phyloP scores from a whole-genome alignment of 805 yeast genomes.

The Saturnispora galanensis region DNA sequence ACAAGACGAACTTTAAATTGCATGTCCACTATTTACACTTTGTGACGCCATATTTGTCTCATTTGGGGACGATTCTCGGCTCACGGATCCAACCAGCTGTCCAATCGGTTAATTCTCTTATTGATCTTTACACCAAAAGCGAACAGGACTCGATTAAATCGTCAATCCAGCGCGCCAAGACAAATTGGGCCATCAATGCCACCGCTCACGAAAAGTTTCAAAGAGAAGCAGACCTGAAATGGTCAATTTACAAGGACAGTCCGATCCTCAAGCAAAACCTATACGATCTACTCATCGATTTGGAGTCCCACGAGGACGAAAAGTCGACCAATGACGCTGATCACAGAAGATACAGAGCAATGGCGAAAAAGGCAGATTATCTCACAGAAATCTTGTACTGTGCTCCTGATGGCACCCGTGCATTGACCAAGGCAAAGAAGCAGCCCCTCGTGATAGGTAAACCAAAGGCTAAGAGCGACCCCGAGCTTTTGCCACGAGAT shows the following conservation, averaged over 20 bases:
- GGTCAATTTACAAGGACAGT: conserved; percentile 42
- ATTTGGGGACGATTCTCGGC: conserved; percentile 44
- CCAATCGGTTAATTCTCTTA: conserved; percentile 35
- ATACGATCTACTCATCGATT: conserved; percentile 47
- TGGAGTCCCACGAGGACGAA: conserved; percentile 21
- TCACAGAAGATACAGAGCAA: conserved; percentile 36
- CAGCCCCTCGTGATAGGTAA: background rate
- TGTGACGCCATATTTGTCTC: conserved; percentile 44
- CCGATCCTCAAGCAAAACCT: conserved; percentile 35
- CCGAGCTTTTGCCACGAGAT: conserved; percentile 31
- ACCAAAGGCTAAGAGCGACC: background rate
- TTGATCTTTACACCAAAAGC: conserved; percentile 29
- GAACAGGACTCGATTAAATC: conserved; percentile 36
- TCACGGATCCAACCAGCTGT: conserved; percentile 37
- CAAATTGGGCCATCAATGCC: conserved; percentile 37
- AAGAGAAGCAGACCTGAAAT: conserved; percentile 30
- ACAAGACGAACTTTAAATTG: conserved; percentile 14
- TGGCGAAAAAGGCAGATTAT: conserved; percentile 42
- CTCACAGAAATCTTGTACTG: conserved; percentile 23
- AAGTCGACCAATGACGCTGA: conserved; percentile 36
- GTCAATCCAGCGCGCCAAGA: conserved; percentile 35
- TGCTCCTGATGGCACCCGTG: conserved; percentile 7
- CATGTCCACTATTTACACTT: conserved; percentile 39
- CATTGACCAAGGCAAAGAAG: background rate
- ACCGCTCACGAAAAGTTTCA: conserved; percentile 26